A percentile compares a stretch with the other conserved stretches of the same genome.
Conservation (phyloP, 164 flowering plant species). For the Piper longum region DNA sequence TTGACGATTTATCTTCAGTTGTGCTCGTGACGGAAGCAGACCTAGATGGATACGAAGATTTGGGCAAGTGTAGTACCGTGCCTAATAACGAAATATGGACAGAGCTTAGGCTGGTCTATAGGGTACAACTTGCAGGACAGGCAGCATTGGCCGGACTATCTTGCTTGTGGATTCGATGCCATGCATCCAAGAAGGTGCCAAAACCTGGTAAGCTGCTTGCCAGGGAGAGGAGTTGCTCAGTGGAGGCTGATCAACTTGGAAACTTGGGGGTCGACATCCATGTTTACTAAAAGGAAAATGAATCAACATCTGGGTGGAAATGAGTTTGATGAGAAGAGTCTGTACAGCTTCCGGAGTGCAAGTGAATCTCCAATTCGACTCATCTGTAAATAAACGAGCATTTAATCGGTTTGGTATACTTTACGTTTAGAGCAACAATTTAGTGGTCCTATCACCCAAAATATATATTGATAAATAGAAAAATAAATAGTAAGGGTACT, state of each 20-base stretch:
- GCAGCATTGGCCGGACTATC: slow-evolving; percentile 61
- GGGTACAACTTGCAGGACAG: slow-evolving; percentile 50
- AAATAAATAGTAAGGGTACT: too few species aligned
- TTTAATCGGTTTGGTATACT: too few species aligned
- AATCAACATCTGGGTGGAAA: too few species aligned
- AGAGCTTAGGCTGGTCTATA: slow-evolving; percentile 40
- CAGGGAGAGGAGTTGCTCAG: slow-evolving; percentile 25
- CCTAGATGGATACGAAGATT: slow-evolving; percentile 56
- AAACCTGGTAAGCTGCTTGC: slow-evolving; percentile 11
- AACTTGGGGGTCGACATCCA: slow-evolving; percentile 52
- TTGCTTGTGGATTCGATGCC: slow-evolving; percentile 45
- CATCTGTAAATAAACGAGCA: too few species aligned
- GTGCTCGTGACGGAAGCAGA: slow-evolving; percentile 64
- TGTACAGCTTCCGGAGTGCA: too few species aligned
- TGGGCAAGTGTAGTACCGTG: slow-evolving; percentile 12
- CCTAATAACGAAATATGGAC: slow-evolving; percentile 37
- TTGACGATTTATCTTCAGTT: slow-evolving; percentile 48
- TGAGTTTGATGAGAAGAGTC: too few species aligned
- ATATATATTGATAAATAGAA: too few species aligned
- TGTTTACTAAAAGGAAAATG: slow-evolving; percentile 21
- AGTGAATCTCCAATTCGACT: too few species aligned
- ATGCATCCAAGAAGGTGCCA: slow-evolving; percentile 16
- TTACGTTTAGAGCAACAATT: too few species aligned
- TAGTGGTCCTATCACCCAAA: too few species aligned
- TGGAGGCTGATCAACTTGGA: slow-evolving; percentile 29